These are phyloP conservation scores for Cytospora piceicola DNA, from an alignment of 2,329 filamentous ascomycete species.

Conservation along the genomic window DNA sequence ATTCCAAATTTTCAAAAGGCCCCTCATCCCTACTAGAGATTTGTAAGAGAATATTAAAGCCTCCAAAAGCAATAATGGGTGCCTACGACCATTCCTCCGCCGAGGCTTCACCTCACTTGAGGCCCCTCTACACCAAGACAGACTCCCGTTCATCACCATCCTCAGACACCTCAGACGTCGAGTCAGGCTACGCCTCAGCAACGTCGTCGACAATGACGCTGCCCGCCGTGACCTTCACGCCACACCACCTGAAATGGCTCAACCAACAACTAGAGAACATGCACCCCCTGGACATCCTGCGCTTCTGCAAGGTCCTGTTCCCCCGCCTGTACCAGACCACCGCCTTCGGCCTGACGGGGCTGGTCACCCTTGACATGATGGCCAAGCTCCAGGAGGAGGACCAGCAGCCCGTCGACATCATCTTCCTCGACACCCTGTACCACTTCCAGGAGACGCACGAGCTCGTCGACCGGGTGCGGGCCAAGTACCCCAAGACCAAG, in stretches of 20 bases:
- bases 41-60: constrained; percentile 4
- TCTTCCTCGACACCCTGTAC: constrained; percentile 85
- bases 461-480: constrained; percentile 73
- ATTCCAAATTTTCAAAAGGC: constrained; percentile 14
- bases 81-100: constrained; percentile 39
- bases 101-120: constrained; percentile 43
- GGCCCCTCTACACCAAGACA: constrained; percentile 44
- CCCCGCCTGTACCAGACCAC: constrained; percentile 88
- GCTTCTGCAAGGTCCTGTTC: constrained; percentile 89
- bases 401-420: constrained; percentile 63
- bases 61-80: constrained; percentile 18
- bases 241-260: constrained; percentile 84
- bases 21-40: constrained; percentile 9
- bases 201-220: constrained; percentile 65
- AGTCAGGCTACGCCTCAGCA: constrained; percentile 84
- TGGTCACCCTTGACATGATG: constrained; percentile 84
- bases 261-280: constrained; percentile 88
- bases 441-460: constrained; percentile 79
- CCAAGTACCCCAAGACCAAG: constrained; percentile 75
- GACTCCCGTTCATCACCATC: constrained; percentile 39
- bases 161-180: constrained; percentile 49
- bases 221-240: constrained; percentile 82
- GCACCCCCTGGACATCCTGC: constrained; percentile 86
- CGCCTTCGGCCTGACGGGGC: constrained; percentile 79
- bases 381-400: constrained; percentile 70